Base-by-base conservation (phyloP, 805 yeast species). In the Candida saitoana region DNA sequence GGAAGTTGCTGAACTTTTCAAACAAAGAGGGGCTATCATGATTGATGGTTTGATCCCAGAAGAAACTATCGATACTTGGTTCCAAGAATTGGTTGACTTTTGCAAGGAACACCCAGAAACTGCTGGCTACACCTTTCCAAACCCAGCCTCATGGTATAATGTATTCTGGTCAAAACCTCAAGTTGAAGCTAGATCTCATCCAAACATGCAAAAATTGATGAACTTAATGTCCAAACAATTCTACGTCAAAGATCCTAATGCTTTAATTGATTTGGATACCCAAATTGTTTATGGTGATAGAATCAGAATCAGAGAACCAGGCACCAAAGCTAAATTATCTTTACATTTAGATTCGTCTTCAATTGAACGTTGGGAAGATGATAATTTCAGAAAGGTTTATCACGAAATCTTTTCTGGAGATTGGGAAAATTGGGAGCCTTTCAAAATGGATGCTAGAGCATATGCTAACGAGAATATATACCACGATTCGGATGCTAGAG, bases 291-390 rank as follows among this genome's bases (percentile, higher is more conserved):
- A 71, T 46, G 73, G 73, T 5, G 75, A 71, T 47, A 49, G 73
- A 35, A 52, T 69, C 24, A 52, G 75, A 41, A 65, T 71, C 32
- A 52, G 74, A 32, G 47, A 52, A 5, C 72, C 74, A 0, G 74
- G 74, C 8, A 48, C 51, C 11, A 30, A 22, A 6, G 52, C 59
- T n/a, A 44, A 69, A 1, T 53, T 70, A 25, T 63, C 62, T n/a
- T 61, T 67, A 14, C 75, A 71, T 41, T 51, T 60, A 12, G 76
- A 71, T 45, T 62, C 67, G 9, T 61, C 69, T 15, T 60, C 70
- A 1, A 51, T 71, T 29, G 76, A 70, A 47, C 49, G 76, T 37
- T 72, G 76, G 76, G 75, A 71, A 48, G 75, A 72, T 49, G 47
- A 41, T 11, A 59, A 52, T 18, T 72, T 69, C 49, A 46, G 68